Evolutionary conservation across 192 early-diverging fungal species (phyloP), one percentile per base, ranked within the genome.

Genomic region (Umbelopsis isabellina): DNA sequence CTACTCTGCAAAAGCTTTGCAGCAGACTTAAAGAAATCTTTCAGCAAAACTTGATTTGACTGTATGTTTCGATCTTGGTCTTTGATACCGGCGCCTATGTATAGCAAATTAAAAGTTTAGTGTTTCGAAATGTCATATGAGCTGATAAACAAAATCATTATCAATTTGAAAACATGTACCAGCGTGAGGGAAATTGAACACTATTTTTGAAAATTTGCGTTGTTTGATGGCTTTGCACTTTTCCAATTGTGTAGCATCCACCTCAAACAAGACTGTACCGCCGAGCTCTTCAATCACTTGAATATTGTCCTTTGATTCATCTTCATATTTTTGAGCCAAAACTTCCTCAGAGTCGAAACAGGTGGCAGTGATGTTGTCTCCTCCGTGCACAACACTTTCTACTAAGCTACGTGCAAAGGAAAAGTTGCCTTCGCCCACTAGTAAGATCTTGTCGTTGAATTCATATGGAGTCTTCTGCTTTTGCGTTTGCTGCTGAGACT

Each of bases 151-250:
- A 67, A 46, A 18, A 37, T 35, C 22, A 27, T 55, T 30, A 20
- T 20, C 12, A 44, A 30, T 44, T 23, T 46, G 18, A 44, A 65
- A 46, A 25, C 11, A 46, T 25, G 18, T 80, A 86, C 96, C 95
- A 9, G 89, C 89, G 74, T 99, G 97, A 41, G 97, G 97, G 77
- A 99, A 99, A 76, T 97, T 97, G 76, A 99, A 98, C 15, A 97
- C 87, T 44, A 98, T 93, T 69, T 91, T 91, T 47, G 87, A 82
- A 72, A 95, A 98, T 44, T 71, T 48, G 58, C 82, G 79, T 21
- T 73, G 74, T 27, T 77, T 84, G n/a, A 97, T 79, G 41, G 72
- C 75, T 70, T 87, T 85, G 69, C 72, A 78, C 44, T 80, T 88
- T 2, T 78, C 77, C 49, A 98, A 64, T 23, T 84, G 73, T 0